phyloP scores from a whole-genome alignment of 176 grass and related monocot species.

The Ampelocalamus luodianensis region DNA sequence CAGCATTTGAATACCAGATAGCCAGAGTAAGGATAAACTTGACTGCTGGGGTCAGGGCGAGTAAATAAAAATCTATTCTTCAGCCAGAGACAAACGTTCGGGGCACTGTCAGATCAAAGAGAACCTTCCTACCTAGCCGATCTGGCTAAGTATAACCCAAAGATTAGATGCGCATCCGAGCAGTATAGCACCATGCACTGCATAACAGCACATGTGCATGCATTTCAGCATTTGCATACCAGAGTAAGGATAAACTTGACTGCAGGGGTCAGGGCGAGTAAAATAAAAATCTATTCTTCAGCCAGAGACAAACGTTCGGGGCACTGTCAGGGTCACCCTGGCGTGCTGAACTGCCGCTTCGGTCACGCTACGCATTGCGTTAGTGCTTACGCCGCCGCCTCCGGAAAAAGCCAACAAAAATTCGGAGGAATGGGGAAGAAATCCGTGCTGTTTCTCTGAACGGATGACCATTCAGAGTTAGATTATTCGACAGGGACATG shows the following conservation, averaged over 20 bases:
- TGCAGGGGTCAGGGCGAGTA: not conserved
- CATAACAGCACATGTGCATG: slow-evolving; percentile 15
- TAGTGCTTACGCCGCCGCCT: slow-evolving; percentile 32
- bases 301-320: not conserved
- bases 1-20: not conserved
- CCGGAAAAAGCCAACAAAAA: not conserved
- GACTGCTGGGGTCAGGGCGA: not conserved
- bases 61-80: slow-evolving; percentile 16
- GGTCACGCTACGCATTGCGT: not conserved
- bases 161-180: not conserved
- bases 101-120: not conserved
- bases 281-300: slow-evolving; percentile 10
- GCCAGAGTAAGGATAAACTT: slow-evolving; percentile 3
- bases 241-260: slow-evolving; percentile 18
- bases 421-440: not conserved
- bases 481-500: slow-evolving; percentile 16
- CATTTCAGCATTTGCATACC: not conserved
- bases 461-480: not conserved
- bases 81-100: no score
- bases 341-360: slow-evolving; percentile 48
- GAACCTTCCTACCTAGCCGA: slow-evolving; percentile 8
- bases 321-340: not conserved
- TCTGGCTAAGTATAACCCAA: not conserved
- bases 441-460: not conserved
- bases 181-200: not conserved